Percentiles rank a stretch among this genome's conserved stretches.
phyloP scores from a whole-genome alignment of 2,329 filamentous ascomycete species.

The Uncinocarpus reesii region DNA sequence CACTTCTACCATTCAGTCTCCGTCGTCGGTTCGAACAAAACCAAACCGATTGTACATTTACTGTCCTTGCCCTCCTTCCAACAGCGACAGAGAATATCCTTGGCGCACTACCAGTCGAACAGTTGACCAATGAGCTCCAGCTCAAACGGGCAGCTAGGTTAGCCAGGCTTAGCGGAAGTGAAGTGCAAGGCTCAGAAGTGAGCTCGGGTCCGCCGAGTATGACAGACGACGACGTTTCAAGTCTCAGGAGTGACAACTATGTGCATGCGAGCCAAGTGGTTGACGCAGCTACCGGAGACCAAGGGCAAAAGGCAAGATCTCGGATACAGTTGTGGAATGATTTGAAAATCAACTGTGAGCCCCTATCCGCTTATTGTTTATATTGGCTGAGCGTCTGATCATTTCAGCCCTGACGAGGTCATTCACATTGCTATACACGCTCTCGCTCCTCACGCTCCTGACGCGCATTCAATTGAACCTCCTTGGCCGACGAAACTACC shows the following conservation, averaged over 20 bases:
- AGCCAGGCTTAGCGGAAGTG: conserved; percentile 47
- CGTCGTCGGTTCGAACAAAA: conserved; percentile 96
- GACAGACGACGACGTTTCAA: conserved; percentile 73
- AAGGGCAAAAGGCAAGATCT: conserved; percentile 49
- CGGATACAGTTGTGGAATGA: conserved; percentile 97
- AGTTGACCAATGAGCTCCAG: conserved; percentile 86
- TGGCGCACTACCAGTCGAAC: conserved; percentile 78
- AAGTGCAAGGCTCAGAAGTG: conserved; percentile 47
- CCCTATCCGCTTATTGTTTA: neutral
- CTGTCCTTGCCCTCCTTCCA: conserved; percentile 86
- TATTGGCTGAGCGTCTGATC: conserved; percentile 1
- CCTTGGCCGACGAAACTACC: conserved; percentile 85
- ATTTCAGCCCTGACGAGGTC: conserved; percentile 73
- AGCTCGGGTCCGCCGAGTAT: conserved; percentile 55
- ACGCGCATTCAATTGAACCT: conserved; percentile 95
- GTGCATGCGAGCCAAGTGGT: conserved; percentile 70
- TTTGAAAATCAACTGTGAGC: conserved; percentile 83
- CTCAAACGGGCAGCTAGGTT: conserved; percentile 73
- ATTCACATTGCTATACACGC: conserved; percentile 83
- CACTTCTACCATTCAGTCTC: conserved; percentile 50
- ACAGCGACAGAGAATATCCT: conserved; percentile 85
- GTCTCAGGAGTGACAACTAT: conserved; percentile 71
- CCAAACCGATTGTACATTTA: conserved; percentile 97
- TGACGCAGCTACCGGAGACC: conserved; percentile 44
- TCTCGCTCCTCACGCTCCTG: conserved; percentile 78